These are phyloP conservation scores for Silene vulgaris DNA, from an alignment of 179 eudicot genomes.

Conservation along the genomic window DNA sequence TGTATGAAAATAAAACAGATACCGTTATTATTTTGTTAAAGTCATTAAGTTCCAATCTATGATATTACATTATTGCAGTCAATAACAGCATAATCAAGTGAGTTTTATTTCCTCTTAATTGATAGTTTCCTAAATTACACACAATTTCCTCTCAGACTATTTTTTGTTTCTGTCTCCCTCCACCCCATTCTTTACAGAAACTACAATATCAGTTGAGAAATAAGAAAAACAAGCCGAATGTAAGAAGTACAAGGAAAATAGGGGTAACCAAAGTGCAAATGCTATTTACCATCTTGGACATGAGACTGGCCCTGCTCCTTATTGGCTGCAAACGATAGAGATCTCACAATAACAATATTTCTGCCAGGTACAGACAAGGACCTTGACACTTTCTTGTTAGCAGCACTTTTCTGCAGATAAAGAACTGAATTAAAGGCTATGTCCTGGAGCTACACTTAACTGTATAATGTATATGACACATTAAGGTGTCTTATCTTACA, in stretches of 20 bases:
- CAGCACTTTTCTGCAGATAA: slow-evolving; percentile 43
- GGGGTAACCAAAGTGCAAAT: not conserved
- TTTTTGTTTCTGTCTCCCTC: not conserved
- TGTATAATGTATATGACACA: not conserved
- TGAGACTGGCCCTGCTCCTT: slow-evolving; percentile 41
- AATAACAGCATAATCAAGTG: not conserved
- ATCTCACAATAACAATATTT: slow-evolving; percentile 67
- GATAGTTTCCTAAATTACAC: slow-evolving; percentile 1
- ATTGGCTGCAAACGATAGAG: slow-evolving; percentile 47
- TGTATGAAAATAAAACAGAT: not conserved
- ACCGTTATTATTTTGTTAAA: not conserved
- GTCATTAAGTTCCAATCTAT: not conserved
- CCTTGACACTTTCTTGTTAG: slow-evolving; percentile 48
- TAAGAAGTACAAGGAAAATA: not conserved
- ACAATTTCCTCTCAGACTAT: not conserved
- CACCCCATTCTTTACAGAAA: not conserved
- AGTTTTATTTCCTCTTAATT: not conserved
- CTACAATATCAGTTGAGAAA: not conserved
- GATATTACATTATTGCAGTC: not conserved
- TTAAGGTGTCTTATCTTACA: not conserved
- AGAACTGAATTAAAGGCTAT: not conserved
- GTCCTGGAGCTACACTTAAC: not conserved
- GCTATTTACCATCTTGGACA: slow-evolving; percentile 45
- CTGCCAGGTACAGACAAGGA: slow-evolving; percentile 77
- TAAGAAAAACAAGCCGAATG: not conserved